Percentiles rank a stretch among this genome's conserved stretches.
Evolutionary conservation across 805 yeast genomes (phyloP).

Genomic region (Myxozyma kluyveri): DNA sequence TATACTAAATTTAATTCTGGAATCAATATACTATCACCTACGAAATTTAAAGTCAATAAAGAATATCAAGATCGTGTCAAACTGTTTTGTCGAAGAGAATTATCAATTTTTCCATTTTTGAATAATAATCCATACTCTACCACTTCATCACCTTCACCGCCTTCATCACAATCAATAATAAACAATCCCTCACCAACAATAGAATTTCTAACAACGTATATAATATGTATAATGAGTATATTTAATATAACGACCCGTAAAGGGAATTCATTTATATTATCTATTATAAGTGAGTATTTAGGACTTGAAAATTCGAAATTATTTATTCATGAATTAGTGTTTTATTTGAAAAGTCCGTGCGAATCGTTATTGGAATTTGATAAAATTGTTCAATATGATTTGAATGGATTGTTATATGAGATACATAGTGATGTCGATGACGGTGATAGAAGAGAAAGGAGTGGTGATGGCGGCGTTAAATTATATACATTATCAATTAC

Average conservation of each 20-base stretch:
- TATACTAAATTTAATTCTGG: conserved; percentile 17
- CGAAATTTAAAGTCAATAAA: too few relatives aligned
- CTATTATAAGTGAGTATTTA: conserved; percentile 16
- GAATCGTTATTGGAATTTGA: conserved; percentile 22
- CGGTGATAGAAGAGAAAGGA: too few relatives aligned
- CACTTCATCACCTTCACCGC: too few relatives aligned
- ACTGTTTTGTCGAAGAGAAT: conserved; percentile 26
- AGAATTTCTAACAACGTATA: conserved; percentile 18
- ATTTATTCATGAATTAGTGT: conserved; percentile 20
- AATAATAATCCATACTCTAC: too few relatives aligned
- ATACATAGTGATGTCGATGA: conserved; percentile 2
- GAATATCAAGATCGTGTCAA: too few relatives aligned
- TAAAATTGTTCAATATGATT: conserved; percentile 13
- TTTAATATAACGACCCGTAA: conserved; percentile 13
- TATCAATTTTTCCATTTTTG: conserved; percentile 21
- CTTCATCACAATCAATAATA: too few relatives aligned
- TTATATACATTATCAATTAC: too few relatives aligned
- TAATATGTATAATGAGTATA: conserved; percentile 8
- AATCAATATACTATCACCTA: too few relatives aligned
- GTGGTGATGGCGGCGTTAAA: background rate
- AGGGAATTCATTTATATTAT: conserved; percentile 8
- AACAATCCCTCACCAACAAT: too few relatives aligned
- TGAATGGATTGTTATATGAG: conserved; percentile 3
- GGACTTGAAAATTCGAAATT: conserved; percentile 10
- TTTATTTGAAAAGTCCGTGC: conserved; percentile 19